Evolutionary conservation across 495 filamentous ascomycete species (phyloP).

Genomic region (Neurospora intermedia): DNA sequence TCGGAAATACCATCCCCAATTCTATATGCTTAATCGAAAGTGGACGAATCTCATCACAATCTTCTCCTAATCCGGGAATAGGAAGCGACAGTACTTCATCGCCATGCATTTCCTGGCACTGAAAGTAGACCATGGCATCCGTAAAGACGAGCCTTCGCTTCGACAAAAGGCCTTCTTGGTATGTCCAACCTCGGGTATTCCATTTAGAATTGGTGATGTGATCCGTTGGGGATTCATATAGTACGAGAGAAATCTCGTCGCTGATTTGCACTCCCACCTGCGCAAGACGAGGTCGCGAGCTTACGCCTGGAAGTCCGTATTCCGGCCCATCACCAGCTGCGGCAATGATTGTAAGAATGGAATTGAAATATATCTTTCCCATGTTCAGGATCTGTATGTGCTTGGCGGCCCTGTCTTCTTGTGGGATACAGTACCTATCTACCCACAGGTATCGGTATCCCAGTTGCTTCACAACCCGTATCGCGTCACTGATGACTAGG

Average conservation of each 20-base stretch:
- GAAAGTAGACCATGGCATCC: constrained; percentile 24
- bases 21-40: not conserved
- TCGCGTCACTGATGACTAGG: not conserved
- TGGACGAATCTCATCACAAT: not conserved
- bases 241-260: not conserved
- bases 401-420: constrained; percentile 10
- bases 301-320: constrained; percentile 22
- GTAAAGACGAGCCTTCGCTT: constrained; percentile 12
- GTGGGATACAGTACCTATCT: constrained; percentile 17
- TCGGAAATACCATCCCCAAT: not conserved
- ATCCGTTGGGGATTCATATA: not conserved
- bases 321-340: constrained; percentile 13
- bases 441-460: constrained; percentile 14
- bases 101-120: constrained; percentile 20
- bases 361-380: constrained; percentile 23
- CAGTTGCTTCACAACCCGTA: not conserved
- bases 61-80: not conserved
- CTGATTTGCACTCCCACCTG: not conserved
- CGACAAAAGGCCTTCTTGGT: constrained; percentile 28
- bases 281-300: not conserved
- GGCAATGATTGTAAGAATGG: constrained; percentile 24
- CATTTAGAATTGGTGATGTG: constrained; percentile 15
- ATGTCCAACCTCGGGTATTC: constrained; percentile 32
- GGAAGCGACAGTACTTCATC: constrained; percentile 3
- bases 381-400: constrained; percentile 22